Percentiles rank a stretch among this genome's conserved stretches.
Conservation (phyloP, 2,329 filamentous ascomycete species). For the Aaosphaeria arxii region DNA sequence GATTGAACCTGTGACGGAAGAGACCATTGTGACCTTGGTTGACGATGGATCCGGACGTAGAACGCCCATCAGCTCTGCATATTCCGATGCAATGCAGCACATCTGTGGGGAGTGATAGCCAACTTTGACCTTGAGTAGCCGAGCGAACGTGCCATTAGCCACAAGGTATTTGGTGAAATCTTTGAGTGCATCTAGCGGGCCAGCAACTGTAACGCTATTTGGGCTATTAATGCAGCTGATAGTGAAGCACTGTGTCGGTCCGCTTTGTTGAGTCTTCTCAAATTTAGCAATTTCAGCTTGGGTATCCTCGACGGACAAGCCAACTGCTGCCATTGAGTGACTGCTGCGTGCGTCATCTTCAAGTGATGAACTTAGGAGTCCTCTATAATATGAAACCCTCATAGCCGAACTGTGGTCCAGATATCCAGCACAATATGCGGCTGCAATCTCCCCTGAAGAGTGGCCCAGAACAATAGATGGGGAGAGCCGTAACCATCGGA, state of each 20-base stretch:
- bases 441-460: constrained; percentile 14
- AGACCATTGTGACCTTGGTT: not conserved
- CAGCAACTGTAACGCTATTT: constrained; percentile 8
- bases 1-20: not conserved
- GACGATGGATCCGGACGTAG: not conserved
- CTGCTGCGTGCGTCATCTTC: not conserved
- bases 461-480: constrained; percentile 9
- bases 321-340: not conserved
- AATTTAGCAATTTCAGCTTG: not conserved
- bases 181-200: constrained; percentile 26
- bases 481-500: constrained; percentile 3
- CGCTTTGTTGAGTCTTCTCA: not conserved
- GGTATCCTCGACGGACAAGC: not conserved
- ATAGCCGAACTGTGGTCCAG: constrained; percentile 4
- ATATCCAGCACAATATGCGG: constrained; percentile 9
- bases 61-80: not conserved
- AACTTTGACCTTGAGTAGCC: constrained; percentile 11
- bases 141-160: constrained; percentile 3
- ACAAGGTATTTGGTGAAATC: constrained; percentile 13
- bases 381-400: constrained; percentile 8
- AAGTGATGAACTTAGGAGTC: not conserved
- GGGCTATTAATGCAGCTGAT: constrained; percentile 9
- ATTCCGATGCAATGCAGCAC: not conserved
- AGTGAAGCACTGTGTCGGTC: not conserved
- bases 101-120: not conserved